A percentile compares a stretch with the other conserved stretches of the same genome.
Conservation (phyloP, 176 grass and related monocot species). For the Themeda triandra region DNA sequence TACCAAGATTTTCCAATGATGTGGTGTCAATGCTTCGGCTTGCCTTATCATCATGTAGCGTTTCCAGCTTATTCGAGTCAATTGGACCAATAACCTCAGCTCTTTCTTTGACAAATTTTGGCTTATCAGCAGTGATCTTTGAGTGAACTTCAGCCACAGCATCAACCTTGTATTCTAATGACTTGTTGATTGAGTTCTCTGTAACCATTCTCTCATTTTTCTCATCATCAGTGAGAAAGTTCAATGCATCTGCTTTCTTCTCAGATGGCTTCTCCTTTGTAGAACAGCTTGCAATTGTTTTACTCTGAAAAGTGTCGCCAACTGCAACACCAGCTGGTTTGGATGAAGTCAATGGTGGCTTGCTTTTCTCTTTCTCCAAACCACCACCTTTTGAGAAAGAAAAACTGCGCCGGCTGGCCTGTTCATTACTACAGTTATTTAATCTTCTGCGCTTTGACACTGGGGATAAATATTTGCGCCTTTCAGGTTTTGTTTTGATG, state of each 20-base stretch:
- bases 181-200: slow-evolving; percentile 15
- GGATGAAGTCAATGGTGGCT: slow-evolving; percentile 9
- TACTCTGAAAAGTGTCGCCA: slow-evolving; percentile 15
- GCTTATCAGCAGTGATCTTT: slow-evolving; percentile 16
- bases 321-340: slow-evolving; percentile 28
- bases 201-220: slow-evolving; percentile 23
- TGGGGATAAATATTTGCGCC: slow-evolving; percentile 66
- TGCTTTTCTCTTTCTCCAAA: slow-evolving; percentile 40
- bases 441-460: slow-evolving; percentile 74
- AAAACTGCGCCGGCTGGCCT: slow-evolving; percentile 21
- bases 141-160: slow-evolving; percentile 12
- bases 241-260: not conserved
- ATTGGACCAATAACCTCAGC: slow-evolving; percentile 14
- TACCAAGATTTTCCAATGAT: slow-evolving; percentile 22
- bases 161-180: slow-evolving; percentile 26
- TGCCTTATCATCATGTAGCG: slow-evolving; percentile 22
- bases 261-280: slow-evolving; percentile 39
- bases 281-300: slow-evolving; percentile 10
- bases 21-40: not conserved
- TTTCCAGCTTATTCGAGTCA: slow-evolving; percentile 44
- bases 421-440: slow-evolving; percentile 65
- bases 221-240: slow-evolving; percentile 16
- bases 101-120: slow-evolving; percentile 27
- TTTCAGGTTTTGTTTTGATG: slow-evolving; percentile 49
- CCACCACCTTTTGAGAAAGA: slow-evolving; percentile 38